Evolutionary conservation across 1,284 basidiomycete genomes (phyloP).

Genomic region (Puccinia sorghi): DNA sequence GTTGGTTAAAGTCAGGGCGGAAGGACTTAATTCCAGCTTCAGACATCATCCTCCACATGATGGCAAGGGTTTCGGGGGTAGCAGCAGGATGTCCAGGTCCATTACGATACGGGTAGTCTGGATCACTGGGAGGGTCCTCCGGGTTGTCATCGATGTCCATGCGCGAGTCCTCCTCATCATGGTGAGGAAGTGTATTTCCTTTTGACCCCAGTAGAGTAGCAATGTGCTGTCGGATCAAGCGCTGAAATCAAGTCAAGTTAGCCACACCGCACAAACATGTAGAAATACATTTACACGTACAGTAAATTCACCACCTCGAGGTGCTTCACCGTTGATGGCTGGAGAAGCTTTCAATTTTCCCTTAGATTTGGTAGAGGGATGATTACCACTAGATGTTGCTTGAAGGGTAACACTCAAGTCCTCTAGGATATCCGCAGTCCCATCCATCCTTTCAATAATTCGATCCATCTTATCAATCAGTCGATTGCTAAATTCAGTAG

Average conservation of each 20-base stretch:
- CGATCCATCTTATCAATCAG: too few relatives aligned
- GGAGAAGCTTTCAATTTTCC: too few relatives aligned
- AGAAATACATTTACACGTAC: too few relatives aligned
- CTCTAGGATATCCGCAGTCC: too few relatives aligned
- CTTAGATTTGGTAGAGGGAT: too few relatives aligned
- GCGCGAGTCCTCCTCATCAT: neutral
- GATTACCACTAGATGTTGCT: too few relatives aligned
- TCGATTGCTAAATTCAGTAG: too few relatives aligned
- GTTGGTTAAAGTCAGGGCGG: conserved; percentile 25
- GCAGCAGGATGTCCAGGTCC: conserved; percentile 31
- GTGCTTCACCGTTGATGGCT: too few relatives aligned
- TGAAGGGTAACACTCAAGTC: too few relatives aligned
- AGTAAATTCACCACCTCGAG: too few relatives aligned
- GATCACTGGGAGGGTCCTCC: neutral
- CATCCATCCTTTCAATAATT: too few relatives aligned
- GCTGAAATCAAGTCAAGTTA: neutral
- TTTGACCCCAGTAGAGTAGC: conserved; percentile 10
- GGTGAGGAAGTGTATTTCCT: neutral
- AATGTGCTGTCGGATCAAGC: conserved; percentile 21
- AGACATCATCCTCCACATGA: conserved; percentile 38
- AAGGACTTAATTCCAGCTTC: conserved; percentile 3
- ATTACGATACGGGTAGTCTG: conserved; percentile 23
- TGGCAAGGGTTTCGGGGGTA: neutral
- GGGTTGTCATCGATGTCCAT: conserved; percentile 18
- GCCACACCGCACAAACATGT: too few relatives aligned